Conservation (phyloP, 2,329 filamentous ascomycete species). For the Alternaria sp. region DNA sequence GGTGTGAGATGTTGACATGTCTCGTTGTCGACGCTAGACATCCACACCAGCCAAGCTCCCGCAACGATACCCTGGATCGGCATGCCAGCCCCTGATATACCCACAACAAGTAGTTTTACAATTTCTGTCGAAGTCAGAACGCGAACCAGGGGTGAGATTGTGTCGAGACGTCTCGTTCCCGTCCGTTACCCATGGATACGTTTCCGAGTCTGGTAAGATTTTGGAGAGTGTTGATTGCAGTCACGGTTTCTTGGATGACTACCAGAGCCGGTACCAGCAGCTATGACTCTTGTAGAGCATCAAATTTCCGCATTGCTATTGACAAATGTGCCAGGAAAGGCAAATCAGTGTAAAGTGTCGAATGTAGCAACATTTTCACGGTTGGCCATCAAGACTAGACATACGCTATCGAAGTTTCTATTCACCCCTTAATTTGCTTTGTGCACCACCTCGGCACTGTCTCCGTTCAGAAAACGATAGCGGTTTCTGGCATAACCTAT, state of each 20-base stretch:
- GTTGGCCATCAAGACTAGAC: not conserved
- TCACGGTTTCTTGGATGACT: conserved; percentile 1
- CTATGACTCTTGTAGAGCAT: conserved; percentile 2
- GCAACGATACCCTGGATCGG: conserved; percentile 10
- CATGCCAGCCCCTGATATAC: conserved; percentile 1
- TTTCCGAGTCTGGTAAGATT: not conserved
- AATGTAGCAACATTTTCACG: conserved; percentile 7
- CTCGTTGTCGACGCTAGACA: conserved; percentile 8
- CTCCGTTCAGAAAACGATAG: not conserved
- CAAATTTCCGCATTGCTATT: not conserved
- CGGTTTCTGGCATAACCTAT: too few relatives aligned
- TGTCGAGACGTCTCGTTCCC: not conserved
- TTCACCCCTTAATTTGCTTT: not conserved
- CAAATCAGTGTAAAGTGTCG: conserved; percentile 5
- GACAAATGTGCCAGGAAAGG: not conserved
- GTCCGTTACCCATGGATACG: conserved; percentile 1
- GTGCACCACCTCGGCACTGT: not conserved
- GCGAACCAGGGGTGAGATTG: conserved; percentile 1
- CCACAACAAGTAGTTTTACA: not conserved
- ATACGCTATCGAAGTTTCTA: not conserved
- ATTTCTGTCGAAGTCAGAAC: not conserved
- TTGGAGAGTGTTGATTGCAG: not conserved
- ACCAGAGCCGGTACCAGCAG: not conserved
- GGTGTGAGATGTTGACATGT: conserved; percentile 12
- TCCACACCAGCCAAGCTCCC: conserved; percentile 8